phyloP scores from a whole-genome alignment of 1,284 basidiomycete species.

The Ceratobasidium sp. region DNA sequence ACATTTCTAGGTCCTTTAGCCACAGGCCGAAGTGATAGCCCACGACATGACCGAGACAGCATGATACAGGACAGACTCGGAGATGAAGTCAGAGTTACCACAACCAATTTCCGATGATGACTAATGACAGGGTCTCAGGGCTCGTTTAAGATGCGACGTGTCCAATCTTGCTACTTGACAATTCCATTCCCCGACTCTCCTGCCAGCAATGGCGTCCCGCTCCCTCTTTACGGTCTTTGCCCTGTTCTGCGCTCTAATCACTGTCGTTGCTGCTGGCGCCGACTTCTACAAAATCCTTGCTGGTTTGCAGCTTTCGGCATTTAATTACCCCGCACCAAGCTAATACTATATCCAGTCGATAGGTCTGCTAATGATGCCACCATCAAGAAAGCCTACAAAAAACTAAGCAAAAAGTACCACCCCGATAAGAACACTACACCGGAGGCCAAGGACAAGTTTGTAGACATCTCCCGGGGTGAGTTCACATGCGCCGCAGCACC shows the following conservation, averaged over 20 bases:
- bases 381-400: constrained; percentile 90
- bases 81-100: too few species aligned
- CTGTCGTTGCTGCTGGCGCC: constrained; percentile 52
- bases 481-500: constrained; percentile 25
- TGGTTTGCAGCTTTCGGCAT: constrained; percentile 51
- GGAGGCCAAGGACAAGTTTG: constrained; percentile 82
- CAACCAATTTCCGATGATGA: not conserved
- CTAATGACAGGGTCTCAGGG: constrained; percentile 34
- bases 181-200: not conserved
- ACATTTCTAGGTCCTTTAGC: not conserved
- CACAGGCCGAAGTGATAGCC: not conserved
- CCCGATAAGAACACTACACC: constrained; percentile 93
- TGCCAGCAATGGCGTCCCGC: constrained; percentile 28
- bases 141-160: constrained; percentile 32
- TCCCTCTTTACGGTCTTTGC: constrained; percentile 19
- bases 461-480: constrained; percentile 86
- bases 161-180: constrained; percentile 28
- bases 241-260: constrained; percentile 29
- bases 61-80: not conserved
- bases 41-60: constrained; percentile 1
- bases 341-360: constrained; percentile 59
- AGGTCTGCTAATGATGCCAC: constrained; percentile 83
- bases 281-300: constrained; percentile 80
- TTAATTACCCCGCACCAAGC: not conserved
- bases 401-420: constrained; percentile 86